These are phyloP conservation scores for Triticum dicoccoides DNA, from an alignment of 176 grass and related monocot genomes.

Conservation along the genomic window DNA sequence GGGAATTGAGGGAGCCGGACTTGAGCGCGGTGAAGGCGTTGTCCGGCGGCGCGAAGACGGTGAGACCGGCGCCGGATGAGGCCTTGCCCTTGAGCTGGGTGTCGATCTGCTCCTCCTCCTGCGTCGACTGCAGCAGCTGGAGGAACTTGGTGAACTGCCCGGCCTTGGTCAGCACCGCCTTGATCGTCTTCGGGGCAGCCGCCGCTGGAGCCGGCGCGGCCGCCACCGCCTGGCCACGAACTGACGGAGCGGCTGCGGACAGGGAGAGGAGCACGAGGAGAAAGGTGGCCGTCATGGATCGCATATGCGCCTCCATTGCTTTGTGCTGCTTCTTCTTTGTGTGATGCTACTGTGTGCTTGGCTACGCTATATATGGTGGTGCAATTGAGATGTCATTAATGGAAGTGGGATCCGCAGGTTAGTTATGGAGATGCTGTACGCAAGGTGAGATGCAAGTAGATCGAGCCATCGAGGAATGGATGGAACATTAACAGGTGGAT, in stretches of 20 bases:
- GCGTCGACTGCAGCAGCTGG: slow-evolving; percentile 64
- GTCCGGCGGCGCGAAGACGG: slow-evolving; percentile 83
- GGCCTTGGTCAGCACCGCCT: slow-evolving; percentile 67
- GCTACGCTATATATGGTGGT: not conserved
- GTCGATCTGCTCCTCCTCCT: slow-evolving; percentile 65
- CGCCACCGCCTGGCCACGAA: not conserved
- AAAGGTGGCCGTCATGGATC: not conserved
- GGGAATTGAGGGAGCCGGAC: slow-evolving; percentile 74
- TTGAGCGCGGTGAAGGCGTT: slow-evolving; percentile 68
- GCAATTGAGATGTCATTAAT: not conserved
- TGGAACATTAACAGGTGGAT: slow-evolving; percentile 28
- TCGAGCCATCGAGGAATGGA: slow-evolving; percentile 1
- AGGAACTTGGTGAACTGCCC: slow-evolving; percentile 83
- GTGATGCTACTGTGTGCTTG: not conserved
- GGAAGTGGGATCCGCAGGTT: not conserved
- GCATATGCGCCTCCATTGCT: not conserved
- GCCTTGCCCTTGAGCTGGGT: slow-evolving; percentile 87
- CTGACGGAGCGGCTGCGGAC: not conserved
- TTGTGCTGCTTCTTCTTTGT: not conserved
- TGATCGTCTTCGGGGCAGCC: slow-evolving; percentile 61
- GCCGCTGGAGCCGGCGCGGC: slow-evolving; percentile 19
- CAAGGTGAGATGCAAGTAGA: slow-evolving; percentile 1
- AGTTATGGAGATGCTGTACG: not conserved
- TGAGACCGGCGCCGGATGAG: slow-evolving; percentile 51
- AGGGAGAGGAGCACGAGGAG: not conserved